These are phyloP conservation scores for Cymodocea nodosa DNA, from an alignment of 116 monocot species.

Conservation along the genomic window DNA sequence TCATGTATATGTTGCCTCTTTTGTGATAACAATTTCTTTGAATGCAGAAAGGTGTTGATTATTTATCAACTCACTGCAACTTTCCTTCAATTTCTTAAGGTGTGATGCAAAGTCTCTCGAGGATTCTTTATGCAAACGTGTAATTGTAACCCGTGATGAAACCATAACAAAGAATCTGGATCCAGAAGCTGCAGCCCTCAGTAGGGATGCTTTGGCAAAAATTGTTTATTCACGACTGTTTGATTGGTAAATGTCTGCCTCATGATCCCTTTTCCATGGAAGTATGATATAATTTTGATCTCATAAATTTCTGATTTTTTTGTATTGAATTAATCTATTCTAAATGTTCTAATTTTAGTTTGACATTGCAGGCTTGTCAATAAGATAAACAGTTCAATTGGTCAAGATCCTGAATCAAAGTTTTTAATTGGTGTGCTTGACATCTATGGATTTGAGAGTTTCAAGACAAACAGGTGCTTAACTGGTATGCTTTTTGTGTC, in stretches of 20 bases:
- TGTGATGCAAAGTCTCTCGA: conserved; percentile 53
- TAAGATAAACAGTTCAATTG: conserved; percentile 63
- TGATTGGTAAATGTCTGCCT: conserved; percentile 40
- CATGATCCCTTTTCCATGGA: background rate
- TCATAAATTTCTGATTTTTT: too few relatives aligned
- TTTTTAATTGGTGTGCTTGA: conserved; percentile 67
- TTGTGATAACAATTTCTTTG: background rate
- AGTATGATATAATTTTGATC: background rate
- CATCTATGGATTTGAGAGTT: conserved; percentile 85
- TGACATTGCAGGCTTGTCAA: conserved; percentile 49
- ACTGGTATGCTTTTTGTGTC: conserved; percentile 47
- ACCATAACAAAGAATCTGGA: conserved; percentile 47
- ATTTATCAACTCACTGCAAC: background rate
- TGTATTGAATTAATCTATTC: background rate
- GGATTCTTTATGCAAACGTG: conserved; percentile 58
- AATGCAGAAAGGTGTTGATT: background rate
- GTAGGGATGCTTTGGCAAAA: conserved; percentile 69
- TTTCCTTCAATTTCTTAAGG: conserved; percentile 15
- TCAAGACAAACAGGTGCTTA: conserved; percentile 94
- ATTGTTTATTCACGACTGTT: conserved; percentile 64
- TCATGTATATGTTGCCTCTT: conserved; percentile 30
- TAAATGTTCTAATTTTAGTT: background rate
- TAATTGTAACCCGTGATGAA: conserved; percentile 66
- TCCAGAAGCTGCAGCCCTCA: conserved; percentile 36
- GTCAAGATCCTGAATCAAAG: conserved; percentile 65